Base-by-base conservation (phyloP, 2,329 filamentous ascomycete genomes). In the Sporothrix pseudoabietina region DNA sequence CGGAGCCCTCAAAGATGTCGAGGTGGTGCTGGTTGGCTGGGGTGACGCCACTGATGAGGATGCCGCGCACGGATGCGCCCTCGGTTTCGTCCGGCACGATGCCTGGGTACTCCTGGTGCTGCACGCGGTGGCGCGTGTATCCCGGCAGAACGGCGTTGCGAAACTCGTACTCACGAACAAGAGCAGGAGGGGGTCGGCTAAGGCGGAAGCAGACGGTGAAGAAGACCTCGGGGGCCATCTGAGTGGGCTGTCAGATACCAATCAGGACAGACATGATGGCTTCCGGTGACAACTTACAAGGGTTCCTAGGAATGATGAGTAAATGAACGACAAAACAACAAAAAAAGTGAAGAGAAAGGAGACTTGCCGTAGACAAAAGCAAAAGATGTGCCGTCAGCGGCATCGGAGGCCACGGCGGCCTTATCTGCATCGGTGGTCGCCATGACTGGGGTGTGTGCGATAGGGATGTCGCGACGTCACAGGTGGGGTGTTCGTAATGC, bases 171-270 rank as follows among this genome's bases (percentile, higher is more conserved):
- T 95, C 83, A 65, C 88, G 80, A 72, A 82, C 78, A 52, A 87
- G 80, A 80, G 85, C 78, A 80, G 87, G 49, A 78, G 88, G 78
- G 75, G 86, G 84, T 5, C 80, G 77, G 19, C 83, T 80, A 9
- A 83, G 82, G 76, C 90, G 88, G 82, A 94, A 93, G 81, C 93
- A 93, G 59, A 97, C 94, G 47, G 92, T 91, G 83, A 92, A 91
- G 77, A 98, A 93, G 78, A 98, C 90, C 78, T 92, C 89, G 0
- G 92, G 89, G n/a, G 91, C 92, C 94, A 98, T 98, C 79, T 86
- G 66, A 1, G 4, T 9, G 26, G 6, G 14, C 1, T 47, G 44
- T 69, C 65, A 69, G 65, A 10, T 26, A 7, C 1, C 4, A 1
- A 52, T 44, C 16, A 61, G 47, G 7, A 7, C 32, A 7, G 9